Evolutionary conservation across 1,139 yeast species (phyloP).

Genomic region (Blastobotrys indianensis): DNA sequence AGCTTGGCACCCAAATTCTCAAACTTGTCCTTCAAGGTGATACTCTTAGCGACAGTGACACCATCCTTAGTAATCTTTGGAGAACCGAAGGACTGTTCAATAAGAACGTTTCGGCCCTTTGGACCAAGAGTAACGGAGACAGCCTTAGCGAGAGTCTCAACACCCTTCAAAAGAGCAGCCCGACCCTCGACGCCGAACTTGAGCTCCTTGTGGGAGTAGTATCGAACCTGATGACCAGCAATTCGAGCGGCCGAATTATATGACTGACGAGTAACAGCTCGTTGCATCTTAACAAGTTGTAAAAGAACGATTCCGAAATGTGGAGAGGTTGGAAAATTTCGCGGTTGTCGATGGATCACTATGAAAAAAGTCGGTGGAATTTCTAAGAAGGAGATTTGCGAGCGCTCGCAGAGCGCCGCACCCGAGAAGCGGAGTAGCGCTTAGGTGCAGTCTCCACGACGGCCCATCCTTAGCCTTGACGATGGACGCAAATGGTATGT

Average conservation of each 20-base stretch:
- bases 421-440: neutral
- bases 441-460: too few relatives aligned
- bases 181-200: conserved; percentile 98
- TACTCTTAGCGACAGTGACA: conserved; percentile 93
- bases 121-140: conserved; percentile 97
- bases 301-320: conserved; percentile 4
- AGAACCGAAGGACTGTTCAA: conserved; percentile 94
- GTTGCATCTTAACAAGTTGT: conserved; percentile 20
- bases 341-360: too few relatives aligned
- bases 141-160: conserved; percentile 93
- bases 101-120: conserved; percentile 95
- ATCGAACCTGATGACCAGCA: conserved; percentile 23
- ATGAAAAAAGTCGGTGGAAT: too few relatives aligned
- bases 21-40: conserved; percentile 82
- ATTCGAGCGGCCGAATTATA: conserved; percentile 18
- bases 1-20: conserved; percentile 97
- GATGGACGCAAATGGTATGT: conserved; percentile 14
- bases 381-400: too few relatives aligned
- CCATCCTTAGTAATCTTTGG: conserved; percentile 99
- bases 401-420: too few relatives aligned
- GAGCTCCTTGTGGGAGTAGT: conserved; percentile 79
- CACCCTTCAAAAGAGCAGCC: conserved; percentile 94
- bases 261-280: conserved; percentile 25
- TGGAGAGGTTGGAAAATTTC: conserved; percentile 8
- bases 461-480: neutral